Evolutionary conservation across 352 stramenopile species (phyloP), one percentile per base, ranked within the genome.

Genomic region (Phytophthora syringae): DNA sequence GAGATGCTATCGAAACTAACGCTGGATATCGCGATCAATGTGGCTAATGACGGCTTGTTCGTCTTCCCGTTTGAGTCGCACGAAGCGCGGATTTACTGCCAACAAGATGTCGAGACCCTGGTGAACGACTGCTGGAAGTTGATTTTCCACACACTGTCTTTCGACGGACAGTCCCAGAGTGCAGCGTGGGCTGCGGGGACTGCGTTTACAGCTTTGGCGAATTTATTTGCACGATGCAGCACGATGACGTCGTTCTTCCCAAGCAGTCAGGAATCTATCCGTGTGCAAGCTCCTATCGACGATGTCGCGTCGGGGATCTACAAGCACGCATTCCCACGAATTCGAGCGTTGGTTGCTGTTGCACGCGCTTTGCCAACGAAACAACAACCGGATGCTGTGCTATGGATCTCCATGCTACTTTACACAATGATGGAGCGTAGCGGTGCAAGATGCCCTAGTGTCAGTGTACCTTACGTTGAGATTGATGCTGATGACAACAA

Each of bases 371-470:
- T 92, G 13, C 70, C 82, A 27, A 70, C 86, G 42, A 87, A 89
- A 47, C 64, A 82, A 34, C 85, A 94, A 50, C 57, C 84, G 6
- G 68, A 92, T 45, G 84, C 82, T 0, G 70, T 83, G 20, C 65
- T 79, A 28, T 93, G 82, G 83, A 64, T 94, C 25, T 51, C 78
- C 1, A 92, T 90, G 87, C 59, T 95, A n/a, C 60, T 92, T 36
- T 87, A 78, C 60, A 90, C 89, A 58, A 93, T 95, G 84, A 93
- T 94, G 80, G 85, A 94, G 37, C 76, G 79, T 21, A 92, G 70
- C 9, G 87, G 87, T 2, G 83, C 82, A 10, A 67, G 69, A 27
- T 92, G 77, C 51, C 82, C 87, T 4, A 78, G 85, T 27, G 37
- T 94, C 12, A 91, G 83, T 56, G 74, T 89, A 10, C 77, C 87